A percentile compares a stretch with the other conserved stretches of the same genome.
These are phyloP conservation scores for Ophiostoma australiae DNA, from an alignment of 2,329 filamentous ascomycete genomes.

Conservation along the genomic window DNA sequence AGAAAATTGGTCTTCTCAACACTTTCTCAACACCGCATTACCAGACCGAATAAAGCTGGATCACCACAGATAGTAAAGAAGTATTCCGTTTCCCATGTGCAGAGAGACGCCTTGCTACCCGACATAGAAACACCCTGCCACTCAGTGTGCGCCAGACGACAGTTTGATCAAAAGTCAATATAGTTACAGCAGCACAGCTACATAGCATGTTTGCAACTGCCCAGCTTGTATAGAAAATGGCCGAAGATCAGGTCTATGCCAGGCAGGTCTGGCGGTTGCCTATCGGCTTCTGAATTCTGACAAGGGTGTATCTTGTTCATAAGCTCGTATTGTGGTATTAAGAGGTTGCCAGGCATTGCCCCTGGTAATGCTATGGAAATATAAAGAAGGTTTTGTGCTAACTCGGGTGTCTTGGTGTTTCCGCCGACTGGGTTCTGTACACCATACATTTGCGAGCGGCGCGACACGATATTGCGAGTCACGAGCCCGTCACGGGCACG, in stretches of 20 bases:
- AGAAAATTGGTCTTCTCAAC: no score
- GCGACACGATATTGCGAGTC: background rate
- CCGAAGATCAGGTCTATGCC: background rate
- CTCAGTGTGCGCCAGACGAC: no score
- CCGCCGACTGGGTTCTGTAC: background rate
- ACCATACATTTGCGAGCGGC: background rate
- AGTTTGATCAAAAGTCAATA: no score
- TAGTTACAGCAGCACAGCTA: background rate
- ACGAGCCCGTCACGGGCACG: background rate
- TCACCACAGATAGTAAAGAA: no score
- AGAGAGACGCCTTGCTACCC: no score
- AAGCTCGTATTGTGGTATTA: slow-evolving; percentile 2
- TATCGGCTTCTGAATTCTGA: background rate
- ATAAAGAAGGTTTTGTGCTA: background rate
- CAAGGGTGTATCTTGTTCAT: slow-evolving; percentile 3
- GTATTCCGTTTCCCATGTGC: no score
- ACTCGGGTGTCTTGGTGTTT: background rate
- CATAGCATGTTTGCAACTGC: background rate
- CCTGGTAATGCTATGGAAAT: background rate
- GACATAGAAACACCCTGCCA: no score
- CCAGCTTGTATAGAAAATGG: background rate
- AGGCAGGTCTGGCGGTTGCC: background rate
- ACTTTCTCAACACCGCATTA: no score
- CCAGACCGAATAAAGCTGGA: no score
- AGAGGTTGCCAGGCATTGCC: background rate